Conservation (phyloP, 129 eudicot genomes). For the Chrysanthemum lavandulifolium region DNA sequence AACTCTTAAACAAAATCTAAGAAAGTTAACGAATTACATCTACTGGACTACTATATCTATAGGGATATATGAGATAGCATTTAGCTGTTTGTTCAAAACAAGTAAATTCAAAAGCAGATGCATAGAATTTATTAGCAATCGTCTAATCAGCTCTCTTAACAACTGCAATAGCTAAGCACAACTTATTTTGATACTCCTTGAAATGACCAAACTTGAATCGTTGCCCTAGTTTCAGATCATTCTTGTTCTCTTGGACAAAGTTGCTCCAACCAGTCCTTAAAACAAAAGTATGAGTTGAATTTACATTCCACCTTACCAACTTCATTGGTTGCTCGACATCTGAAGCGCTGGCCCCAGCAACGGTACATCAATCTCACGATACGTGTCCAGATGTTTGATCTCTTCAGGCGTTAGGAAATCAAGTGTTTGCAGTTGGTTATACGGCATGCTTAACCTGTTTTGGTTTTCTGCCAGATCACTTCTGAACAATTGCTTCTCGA, state of each 20-base stretch:
- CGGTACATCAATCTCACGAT: neutral
- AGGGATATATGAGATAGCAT: neutral
- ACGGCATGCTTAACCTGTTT: constrained; percentile 17
- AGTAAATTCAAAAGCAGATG: too few species aligned
- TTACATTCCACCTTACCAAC: neutral
- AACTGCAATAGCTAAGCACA: constrained; percentile 16
- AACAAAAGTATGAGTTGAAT: neutral
- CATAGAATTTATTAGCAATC: neutral
- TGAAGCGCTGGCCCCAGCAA: neutral
- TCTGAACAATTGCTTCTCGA: neutral
- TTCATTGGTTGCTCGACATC: neutral
- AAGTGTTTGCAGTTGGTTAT: neutral
- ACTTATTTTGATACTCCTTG: neutral
- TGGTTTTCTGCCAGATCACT: neutral
- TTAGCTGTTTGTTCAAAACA: neutral
- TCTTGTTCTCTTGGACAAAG: neutral
- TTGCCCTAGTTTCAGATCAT: neutral
- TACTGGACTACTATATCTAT: too few species aligned
- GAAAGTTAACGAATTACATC: neutral
- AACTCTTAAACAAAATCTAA: neutral
- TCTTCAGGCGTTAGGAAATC: neutral
- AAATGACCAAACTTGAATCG: constrained; percentile 25
- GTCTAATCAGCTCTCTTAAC: neutral
- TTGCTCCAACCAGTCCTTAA: constrained; percentile 17
- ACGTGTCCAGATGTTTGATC: neutral